phyloP scores from a whole-genome alignment of 306 rosid genomes.

The Phaseolus lunatus region DNA sequence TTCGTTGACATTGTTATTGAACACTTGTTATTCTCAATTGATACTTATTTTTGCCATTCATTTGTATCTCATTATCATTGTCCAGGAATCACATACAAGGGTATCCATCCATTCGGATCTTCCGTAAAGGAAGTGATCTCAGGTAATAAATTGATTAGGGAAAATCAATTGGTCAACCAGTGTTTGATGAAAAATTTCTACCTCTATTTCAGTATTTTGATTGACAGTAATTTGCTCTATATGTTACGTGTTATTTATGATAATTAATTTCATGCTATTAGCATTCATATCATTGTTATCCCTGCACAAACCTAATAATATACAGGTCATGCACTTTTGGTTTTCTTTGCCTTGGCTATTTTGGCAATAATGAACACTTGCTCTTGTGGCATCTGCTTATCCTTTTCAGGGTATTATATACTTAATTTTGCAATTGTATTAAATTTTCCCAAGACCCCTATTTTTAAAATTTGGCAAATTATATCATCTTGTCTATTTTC shows the following conservation, averaged over 20 bases:
- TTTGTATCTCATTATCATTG: conserved; percentile 40
- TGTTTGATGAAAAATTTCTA: conserved; percentile 32
- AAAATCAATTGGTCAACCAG: conserved; percentile 5
- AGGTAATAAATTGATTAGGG: conserved; percentile 57
- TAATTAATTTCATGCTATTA: conserved; percentile 13
- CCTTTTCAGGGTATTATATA: conserved; percentile 20
- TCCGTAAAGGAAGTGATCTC: conserved; percentile 92
- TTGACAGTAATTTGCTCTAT: conserved; percentile 1
- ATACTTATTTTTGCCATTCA: conserved; percentile 40
- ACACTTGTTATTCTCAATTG: conserved; percentile 36
- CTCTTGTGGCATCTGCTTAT: not conserved
- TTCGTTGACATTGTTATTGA: conserved; percentile 29
- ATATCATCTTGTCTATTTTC: not conserved
- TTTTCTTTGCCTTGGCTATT: conserved; percentile 8
- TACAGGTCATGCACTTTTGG: conserved; percentile 28
- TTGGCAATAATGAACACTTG: conserved; percentile 19
- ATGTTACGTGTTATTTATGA: not conserved
- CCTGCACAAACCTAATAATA: conserved; percentile 30
- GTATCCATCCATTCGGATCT: conserved; percentile 96
- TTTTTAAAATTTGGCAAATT: not conserved
- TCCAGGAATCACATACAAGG: conserved; percentile 97
- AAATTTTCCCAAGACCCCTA: not conserved
- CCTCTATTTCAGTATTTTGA: conserved; percentile 16
- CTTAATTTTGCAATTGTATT: conserved; percentile 11
- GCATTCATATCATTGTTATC: conserved; percentile 8